Evolutionary conservation across 345 rosid genomes (phyloP).

Genomic region (Acer negundo): DNA sequence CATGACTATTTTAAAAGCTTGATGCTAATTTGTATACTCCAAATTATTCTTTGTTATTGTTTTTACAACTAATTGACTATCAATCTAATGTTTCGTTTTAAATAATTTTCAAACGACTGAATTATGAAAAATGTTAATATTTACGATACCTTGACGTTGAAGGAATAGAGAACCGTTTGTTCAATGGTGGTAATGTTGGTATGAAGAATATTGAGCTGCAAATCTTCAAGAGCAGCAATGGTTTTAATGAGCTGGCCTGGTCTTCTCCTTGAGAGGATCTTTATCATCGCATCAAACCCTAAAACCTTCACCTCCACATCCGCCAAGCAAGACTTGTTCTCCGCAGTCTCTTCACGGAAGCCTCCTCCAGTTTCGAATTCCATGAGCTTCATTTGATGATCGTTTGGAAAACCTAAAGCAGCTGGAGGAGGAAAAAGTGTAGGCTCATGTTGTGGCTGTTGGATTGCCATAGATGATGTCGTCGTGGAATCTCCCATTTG

Average conservation of each 20-base stretch:
- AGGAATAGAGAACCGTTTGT: constrained; percentile 93
- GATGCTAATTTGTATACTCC: no score
- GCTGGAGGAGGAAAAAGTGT: constrained; percentile 40
- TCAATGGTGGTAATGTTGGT: constrained; percentile 95
- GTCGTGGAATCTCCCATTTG: constrained; percentile 33
- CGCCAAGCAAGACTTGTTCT: constrained; percentile 81
- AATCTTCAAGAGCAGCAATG: constrained; percentile 92
- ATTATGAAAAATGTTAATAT: not conserved
- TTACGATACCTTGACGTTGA: constrained; percentile 76
- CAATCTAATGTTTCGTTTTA: no score
- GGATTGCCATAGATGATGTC: constrained; percentile 27
- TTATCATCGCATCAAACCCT: constrained; percentile 93
- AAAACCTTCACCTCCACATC: constrained; percentile 89
- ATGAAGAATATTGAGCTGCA: constrained; percentile 85
- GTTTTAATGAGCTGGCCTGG: constrained; percentile 78
- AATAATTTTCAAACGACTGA: no score
- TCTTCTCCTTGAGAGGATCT: constrained; percentile 90
- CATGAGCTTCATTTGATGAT: constrained; percentile 41
- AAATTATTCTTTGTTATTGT: no score
- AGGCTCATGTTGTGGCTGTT: constrained; percentile 25
- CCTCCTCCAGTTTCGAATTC: constrained; percentile 37
- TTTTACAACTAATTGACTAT: no score
- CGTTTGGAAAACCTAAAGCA: constrained; percentile 26
- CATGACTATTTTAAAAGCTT: no score
- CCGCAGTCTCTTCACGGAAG: constrained; percentile 75